These are phyloP conservation scores for Mikania micrantha DNA, from an alignment of 129 eudicot genomes.

Conservation along the genomic window DNA sequence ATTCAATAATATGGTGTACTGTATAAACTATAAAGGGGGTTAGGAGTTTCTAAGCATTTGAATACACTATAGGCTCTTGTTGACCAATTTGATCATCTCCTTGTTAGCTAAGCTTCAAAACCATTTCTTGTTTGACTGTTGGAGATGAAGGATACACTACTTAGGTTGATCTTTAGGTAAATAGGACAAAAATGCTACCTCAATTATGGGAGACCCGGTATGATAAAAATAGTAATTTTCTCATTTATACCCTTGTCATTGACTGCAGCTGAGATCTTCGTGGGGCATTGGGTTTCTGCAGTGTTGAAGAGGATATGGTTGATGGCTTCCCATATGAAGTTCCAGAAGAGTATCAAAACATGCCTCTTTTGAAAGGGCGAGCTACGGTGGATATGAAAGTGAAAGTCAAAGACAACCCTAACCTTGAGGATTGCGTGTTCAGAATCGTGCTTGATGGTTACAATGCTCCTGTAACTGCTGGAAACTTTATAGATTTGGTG, in stretches of 20 bases:
- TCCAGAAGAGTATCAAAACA: conserved; percentile 85
- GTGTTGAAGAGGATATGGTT: conserved; percentile 99
- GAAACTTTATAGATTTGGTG: conserved; percentile 93
- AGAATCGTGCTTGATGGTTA: conserved; percentile 92
- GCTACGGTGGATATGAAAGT: conserved; percentile 99
- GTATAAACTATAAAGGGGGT: neutral
- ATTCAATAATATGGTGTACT: neutral
- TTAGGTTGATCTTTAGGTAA: neutral
- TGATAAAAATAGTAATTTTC: conserved; percentile 39
- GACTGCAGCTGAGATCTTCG: conserved; percentile 99
- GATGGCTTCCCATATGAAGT: conserved; percentile 94
- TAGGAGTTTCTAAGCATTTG: conserved; percentile 1
- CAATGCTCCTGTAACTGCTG: conserved; percentile 97
- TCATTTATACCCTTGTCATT: conserved; percentile 91
- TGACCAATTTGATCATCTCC: neutral
- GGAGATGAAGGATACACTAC: neutral
- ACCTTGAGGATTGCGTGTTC: conserved; percentile 67
- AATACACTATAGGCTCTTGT: neutral
- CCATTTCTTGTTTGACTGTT: neutral
- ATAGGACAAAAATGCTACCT: neutral
- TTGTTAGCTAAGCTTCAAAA: neutral
- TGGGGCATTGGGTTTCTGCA: conserved; percentile 99
- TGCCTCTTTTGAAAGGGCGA: conserved; percentile 94
- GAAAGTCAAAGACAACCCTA: conserved; percentile 97
- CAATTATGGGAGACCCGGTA: conserved; percentile 13